phyloP scores from a whole-genome alignment of 495 filamentous ascomycete genomes.

The Zalerion maritima region DNA sequence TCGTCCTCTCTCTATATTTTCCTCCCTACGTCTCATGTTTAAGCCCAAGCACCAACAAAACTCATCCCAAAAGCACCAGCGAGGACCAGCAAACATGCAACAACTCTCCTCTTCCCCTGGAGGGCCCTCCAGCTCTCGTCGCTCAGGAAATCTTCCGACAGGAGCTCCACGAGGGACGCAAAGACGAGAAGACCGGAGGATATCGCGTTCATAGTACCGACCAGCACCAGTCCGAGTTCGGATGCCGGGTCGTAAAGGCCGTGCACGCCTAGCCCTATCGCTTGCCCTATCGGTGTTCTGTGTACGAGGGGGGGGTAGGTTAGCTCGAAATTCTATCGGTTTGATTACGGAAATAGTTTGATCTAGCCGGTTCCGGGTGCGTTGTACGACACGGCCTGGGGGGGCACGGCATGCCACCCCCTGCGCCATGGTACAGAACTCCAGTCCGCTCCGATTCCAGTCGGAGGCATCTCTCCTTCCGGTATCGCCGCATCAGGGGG shows the following conservation, averaged over 20 bases:
- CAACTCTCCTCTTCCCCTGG: slow-evolving; percentile 39
- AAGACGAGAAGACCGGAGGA: slow-evolving; percentile 53
- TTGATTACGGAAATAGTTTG: no score
- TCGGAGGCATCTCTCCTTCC: no score
- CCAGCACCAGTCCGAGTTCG: slow-evolving; percentile 49
- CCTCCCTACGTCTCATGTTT: neutral
- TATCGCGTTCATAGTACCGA: slow-evolving; percentile 59
- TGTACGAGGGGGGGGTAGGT: no score
- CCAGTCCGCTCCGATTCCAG: no score
- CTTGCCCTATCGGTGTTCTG: slow-evolving; percentile 52
- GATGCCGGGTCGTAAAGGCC: slow-evolving; percentile 51
- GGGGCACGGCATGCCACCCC: no score
- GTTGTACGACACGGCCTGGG: no score
- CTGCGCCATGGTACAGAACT: no score
- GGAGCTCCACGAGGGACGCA: slow-evolving; percentile 54
- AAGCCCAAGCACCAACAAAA: slow-evolving; percentile 59
- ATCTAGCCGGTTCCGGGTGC: no score
- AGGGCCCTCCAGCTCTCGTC: slow-evolving; percentile 49
- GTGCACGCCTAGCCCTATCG: slow-evolving; percentile 51
- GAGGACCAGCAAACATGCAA: slow-evolving; percentile 51
- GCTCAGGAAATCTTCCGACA: slow-evolving; percentile 61
- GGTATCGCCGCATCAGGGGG: no score
- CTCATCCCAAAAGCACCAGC: slow-evolving; percentile 53
- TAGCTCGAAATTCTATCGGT: no score
- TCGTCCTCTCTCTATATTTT: neutral